Percentiles rank a stretch among this genome's conserved stretches.
Evolutionary conservation across 2,329 filamentous ascomycete genomes (phyloP).

Genomic region (Monosporascus sp.): DNA sequence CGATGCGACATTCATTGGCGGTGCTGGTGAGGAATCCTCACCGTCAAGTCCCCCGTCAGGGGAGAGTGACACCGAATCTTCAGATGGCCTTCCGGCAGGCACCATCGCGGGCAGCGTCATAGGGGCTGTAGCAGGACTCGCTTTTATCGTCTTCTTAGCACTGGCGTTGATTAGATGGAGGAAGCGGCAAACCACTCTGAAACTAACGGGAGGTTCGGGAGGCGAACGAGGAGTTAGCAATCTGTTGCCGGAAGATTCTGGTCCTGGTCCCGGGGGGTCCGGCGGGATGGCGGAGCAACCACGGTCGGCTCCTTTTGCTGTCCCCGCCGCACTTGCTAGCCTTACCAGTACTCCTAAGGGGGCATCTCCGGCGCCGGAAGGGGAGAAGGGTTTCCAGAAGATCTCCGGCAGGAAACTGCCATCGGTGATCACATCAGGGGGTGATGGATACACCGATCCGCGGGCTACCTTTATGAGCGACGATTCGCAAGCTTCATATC

Average conservation of each 20-base stretch:
- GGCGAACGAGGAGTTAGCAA: slow-evolving; percentile 28
- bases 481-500: slow-evolving; percentile 45
- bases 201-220: slow-evolving; percentile 38
- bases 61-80: slow-evolving; percentile 13
- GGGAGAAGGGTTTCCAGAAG: slow-evolving; percentile 58
- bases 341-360: slow-evolving; percentile 37
- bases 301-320: slow-evolving; percentile 38
- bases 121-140: slow-evolving; percentile 53
- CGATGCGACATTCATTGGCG: slow-evolving; percentile 14
- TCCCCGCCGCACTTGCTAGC: slow-evolving; percentile 45
- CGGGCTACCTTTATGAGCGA: slow-evolving; percentile 40
- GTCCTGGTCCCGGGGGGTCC: slow-evolving; percentile 20
- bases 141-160: slow-evolving; percentile 50
- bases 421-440: slow-evolving; percentile 57
- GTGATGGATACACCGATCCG: slow-evolving; percentile 57
- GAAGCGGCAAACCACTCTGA: slow-evolving; percentile 42
- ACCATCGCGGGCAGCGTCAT: slow-evolving; percentile 52
- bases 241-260: slow-evolving; percentile 24
- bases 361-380: slow-evolving; percentile 28
- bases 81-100: slow-evolving; percentile 21
- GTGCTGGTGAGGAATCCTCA: slow-evolving; percentile 16
- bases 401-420: slow-evolving; percentile 62
- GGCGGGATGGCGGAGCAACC: slow-evolving; percentile 40
- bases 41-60: slow-evolving; percentile 19
- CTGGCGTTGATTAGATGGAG: slow-evolving; percentile 52